phyloP scores from a whole-genome alignment of 1,284 basidiomycete species.

The Volvariella surrecta region DNA sequence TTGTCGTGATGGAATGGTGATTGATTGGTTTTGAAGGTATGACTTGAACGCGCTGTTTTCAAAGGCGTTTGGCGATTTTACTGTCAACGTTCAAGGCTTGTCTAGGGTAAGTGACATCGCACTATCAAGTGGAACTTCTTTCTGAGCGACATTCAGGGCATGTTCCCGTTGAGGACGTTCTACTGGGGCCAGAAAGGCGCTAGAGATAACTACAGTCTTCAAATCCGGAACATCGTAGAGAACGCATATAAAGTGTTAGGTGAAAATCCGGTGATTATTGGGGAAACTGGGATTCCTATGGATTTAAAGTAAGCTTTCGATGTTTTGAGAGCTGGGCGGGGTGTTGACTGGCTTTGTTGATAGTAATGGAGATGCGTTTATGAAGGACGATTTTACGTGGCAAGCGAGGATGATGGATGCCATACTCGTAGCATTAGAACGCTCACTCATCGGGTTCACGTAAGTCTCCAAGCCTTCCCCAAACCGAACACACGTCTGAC shows the following conservation, averaged over 20 bases:
- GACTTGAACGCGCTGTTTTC: conserved; percentile 81
- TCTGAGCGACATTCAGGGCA: conserved; percentile 46
- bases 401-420: conserved; percentile 87
- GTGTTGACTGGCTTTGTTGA: background rate
- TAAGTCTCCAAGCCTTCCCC: conserved; percentile 32
- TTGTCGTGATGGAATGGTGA: background rate
- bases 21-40: conserved; percentile 47
- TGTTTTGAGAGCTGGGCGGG: background rate
- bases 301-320: conserved; percentile 73
- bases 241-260: conserved; percentile 61
- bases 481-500: conserved; percentile 3
- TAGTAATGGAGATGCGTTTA: conserved; percentile 67
- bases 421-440: conserved; percentile 71
- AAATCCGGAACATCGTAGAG: conserved; percentile 75
- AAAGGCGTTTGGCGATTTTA: conserved; percentile 77
- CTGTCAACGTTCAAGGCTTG: conserved; percentile 85
- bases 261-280: conserved; percentile 76
- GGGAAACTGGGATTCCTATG: conserved; percentile 91
- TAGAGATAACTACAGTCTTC: conserved; percentile 73
- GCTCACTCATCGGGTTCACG: conserved; percentile 73
- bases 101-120: conserved; percentile 48
- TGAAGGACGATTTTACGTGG: conserved; percentile 70
- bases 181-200: conserved; percentile 83
- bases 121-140: background rate
- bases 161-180: conserved; percentile 72